Conservation (phyloP, 2,329 filamentous ascomycete species). For the Aureobasidium namibiae region DNA sequence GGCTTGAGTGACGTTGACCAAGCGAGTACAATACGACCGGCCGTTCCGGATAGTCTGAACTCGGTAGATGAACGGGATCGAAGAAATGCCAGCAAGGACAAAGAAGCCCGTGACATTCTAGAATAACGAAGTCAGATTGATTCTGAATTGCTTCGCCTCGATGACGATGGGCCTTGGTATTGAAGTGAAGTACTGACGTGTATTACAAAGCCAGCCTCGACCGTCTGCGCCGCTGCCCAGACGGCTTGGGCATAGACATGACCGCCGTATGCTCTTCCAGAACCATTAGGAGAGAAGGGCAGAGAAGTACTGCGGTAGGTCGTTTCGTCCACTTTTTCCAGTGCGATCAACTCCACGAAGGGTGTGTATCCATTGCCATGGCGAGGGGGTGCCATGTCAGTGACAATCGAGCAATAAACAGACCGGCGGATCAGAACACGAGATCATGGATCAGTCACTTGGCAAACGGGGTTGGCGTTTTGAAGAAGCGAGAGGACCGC, state of each 20-base stretch:
- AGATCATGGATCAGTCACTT: neutral
- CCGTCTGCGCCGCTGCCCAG: conserved; percentile 49
- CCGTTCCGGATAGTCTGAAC: conserved; percentile 45
- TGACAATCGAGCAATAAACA: neutral
- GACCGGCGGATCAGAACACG: neutral
- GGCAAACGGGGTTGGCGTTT: neutral
- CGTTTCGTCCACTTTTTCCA: conserved; percentile 32
- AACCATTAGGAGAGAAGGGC: conserved; percentile 36
- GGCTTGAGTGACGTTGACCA: conserved; percentile 44
- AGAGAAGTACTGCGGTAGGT: conserved; percentile 33
- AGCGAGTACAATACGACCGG: conserved; percentile 43
- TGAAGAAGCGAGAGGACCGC: neutral
- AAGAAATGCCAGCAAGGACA: conserved; percentile 38
- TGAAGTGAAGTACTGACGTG: conserved; percentile 35
- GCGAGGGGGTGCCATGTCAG: conserved; percentile 12
- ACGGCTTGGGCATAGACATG: conserved; percentile 51
- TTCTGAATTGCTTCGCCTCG: neutral
- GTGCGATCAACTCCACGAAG: conserved; percentile 33
- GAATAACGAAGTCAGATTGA: conserved; percentile 15
- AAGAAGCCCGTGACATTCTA: conserved; percentile 48
- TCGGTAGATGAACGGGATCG: conserved; percentile 43
- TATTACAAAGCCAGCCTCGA: conserved; percentile 41
- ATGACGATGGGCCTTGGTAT: neutral
- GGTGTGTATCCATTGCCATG: conserved; percentile 28
- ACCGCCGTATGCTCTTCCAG: conserved; percentile 43